Conservation (phyloP, 2,329 filamentous ascomycete genomes). For the Talaromyces sp. region DNA sequence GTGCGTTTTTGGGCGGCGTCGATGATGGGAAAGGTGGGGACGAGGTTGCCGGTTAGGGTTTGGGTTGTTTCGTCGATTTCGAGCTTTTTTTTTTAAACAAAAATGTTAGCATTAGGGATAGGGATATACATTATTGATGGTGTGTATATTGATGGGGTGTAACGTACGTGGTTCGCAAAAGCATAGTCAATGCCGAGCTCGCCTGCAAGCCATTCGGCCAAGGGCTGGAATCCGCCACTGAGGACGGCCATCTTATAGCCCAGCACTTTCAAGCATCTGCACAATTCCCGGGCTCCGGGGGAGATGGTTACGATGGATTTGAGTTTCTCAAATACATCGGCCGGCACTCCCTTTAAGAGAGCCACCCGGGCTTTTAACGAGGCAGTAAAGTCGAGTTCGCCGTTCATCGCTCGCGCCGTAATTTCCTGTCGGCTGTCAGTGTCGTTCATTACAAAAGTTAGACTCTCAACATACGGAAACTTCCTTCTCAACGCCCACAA, state of each 20-base stretch:
- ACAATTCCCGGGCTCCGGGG: constrained; percentile 69
- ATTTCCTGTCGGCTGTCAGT: constrained; percentile 54
- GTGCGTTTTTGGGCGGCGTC: constrained; percentile 55
- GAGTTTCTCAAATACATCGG: constrained; percentile 72
- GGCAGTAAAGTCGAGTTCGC: constrained; percentile 85
- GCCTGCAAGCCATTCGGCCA: constrained; percentile 79
- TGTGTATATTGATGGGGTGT: neutral
- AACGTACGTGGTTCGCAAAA: constrained; percentile 71
- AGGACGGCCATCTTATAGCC: constrained; percentile 87
- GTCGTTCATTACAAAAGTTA: neutral
- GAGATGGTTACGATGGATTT: constrained; percentile 74
- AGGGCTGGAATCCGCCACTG: constrained; percentile 84
- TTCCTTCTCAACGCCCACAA: constrained; percentile 72
- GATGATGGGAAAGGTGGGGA: constrained; percentile 52
- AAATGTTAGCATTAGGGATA: neutral
- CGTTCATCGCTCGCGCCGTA: constrained; percentile 90
- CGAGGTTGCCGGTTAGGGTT: constrained; percentile 55
- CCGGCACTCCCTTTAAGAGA: constrained; percentile 75
- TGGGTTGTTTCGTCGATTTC: constrained; percentile 44
- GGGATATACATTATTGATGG: neutral
- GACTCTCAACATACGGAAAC: constrained; percentile 55
- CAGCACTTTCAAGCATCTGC: constrained; percentile 68
- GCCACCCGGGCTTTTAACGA: constrained; percentile 76
- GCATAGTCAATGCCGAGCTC: constrained; percentile 83
- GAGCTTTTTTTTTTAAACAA: constrained; percentile 29